Conservation (phyloP, 331 rosid species). For the Cucumis variabilis region DNA sequence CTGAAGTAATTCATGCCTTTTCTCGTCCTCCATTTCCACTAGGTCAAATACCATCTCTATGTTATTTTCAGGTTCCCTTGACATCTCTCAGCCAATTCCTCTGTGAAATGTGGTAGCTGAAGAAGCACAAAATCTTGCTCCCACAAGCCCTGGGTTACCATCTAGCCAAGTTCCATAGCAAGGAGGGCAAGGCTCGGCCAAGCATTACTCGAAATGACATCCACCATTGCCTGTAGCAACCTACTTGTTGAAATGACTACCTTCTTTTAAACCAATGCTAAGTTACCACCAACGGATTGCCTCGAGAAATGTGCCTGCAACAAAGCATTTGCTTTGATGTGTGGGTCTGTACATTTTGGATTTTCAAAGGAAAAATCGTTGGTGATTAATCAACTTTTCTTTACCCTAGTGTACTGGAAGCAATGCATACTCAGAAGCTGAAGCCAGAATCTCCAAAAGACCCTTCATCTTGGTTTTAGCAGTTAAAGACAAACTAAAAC, state of each 20-base stretch:
- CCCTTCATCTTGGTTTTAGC: slow-evolving; percentile 95
- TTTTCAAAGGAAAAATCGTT: slow-evolving; percentile 89
- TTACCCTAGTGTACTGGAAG: slow-evolving; percentile 95
- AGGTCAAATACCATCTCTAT: slow-evolving; percentile 85
- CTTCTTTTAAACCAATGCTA: slow-evolving; percentile 83
- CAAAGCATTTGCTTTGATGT: slow-evolving; percentile 84
- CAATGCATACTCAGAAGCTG: slow-evolving; percentile 88
- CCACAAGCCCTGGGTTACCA: slow-evolving; percentile 98
- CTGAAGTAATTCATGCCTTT: slow-evolving; percentile 76
- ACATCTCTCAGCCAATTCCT: slow-evolving; percentile 84
- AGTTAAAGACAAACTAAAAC: slow-evolving; percentile 85
- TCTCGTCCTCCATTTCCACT: slow-evolving; percentile 91
- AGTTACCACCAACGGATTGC: slow-evolving; percentile 81
- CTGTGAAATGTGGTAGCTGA: slow-evolving; percentile 94
- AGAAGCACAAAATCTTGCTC: slow-evolving; percentile 91
- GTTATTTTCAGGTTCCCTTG: slow-evolving; percentile 73
- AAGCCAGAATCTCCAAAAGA: slow-evolving; percentile 79
- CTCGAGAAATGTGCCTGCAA: slow-evolving; percentile 96
- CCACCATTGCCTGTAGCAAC: slow-evolving; percentile 95
- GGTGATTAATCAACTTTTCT: slow-evolving; percentile 91
- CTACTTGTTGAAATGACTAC: slow-evolving; percentile 85
- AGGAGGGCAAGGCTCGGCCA: slow-evolving; percentile 89
- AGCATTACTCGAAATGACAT: slow-evolving; percentile 92
- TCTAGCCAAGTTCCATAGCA: slow-evolving; percentile 95
- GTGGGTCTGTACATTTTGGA: slow-evolving; percentile 85